Percentiles rank a stretch among this genome's conserved stretches.
Conservation (phyloP, 2,329 filamentous ascomycete species). For the Mariannaea sp. region DNA sequence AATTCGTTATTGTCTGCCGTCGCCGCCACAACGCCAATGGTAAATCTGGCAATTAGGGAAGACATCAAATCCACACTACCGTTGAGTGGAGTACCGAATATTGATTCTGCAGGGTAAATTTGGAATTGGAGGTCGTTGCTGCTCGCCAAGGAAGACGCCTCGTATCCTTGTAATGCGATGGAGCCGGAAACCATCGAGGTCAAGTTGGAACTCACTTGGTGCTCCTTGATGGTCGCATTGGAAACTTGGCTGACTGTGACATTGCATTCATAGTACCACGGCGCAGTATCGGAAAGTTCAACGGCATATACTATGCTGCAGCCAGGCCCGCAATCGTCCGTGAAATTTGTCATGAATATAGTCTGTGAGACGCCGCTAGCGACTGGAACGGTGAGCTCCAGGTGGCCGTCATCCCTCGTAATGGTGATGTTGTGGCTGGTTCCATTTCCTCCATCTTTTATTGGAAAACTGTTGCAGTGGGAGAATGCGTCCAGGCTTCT, state of each 20-base stretch:
- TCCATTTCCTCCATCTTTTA: slow-evolving; percentile 25
- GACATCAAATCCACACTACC: slow-evolving; percentile 45
- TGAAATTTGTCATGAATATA: slow-evolving; percentile 29
- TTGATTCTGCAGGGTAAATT: slow-evolving; percentile 49
- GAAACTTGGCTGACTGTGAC: slow-evolving; percentile 23
- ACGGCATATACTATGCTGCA: slow-evolving; percentile 33
- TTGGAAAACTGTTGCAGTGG: slow-evolving; percentile 27
- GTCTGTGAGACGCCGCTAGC: slow-evolving; percentile 26
- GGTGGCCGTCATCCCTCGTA: neutral
- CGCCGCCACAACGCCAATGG: slow-evolving; percentile 43
- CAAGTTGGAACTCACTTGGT: slow-evolving; percentile 27
- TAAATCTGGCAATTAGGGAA: slow-evolving; percentile 42
- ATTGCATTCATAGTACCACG: slow-evolving; percentile 36
- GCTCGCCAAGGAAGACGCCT: slow-evolving; percentile 24
- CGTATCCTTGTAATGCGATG: slow-evolving; percentile 33
- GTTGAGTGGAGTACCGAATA: slow-evolving; percentile 42
- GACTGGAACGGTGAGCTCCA: slow-evolving; percentile 19
- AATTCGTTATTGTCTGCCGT: slow-evolving; percentile 39
- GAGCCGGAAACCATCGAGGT: slow-evolving; percentile 25
- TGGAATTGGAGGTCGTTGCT: slow-evolving; percentile 29
- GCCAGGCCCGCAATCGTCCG: slow-evolving; percentile 14
- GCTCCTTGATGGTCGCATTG: slow-evolving; percentile 24
- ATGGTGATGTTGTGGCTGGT: slow-evolving; percentile 24
- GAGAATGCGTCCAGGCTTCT: slow-evolving; percentile 21
- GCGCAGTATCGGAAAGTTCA: slow-evolving; percentile 23